A percentile compares a stretch with the other conserved stretches of the same genome.
phyloP scores from a whole-genome alignment of 495 filamentous ascomycete species.

The Aspergillus ellipticus region DNA sequence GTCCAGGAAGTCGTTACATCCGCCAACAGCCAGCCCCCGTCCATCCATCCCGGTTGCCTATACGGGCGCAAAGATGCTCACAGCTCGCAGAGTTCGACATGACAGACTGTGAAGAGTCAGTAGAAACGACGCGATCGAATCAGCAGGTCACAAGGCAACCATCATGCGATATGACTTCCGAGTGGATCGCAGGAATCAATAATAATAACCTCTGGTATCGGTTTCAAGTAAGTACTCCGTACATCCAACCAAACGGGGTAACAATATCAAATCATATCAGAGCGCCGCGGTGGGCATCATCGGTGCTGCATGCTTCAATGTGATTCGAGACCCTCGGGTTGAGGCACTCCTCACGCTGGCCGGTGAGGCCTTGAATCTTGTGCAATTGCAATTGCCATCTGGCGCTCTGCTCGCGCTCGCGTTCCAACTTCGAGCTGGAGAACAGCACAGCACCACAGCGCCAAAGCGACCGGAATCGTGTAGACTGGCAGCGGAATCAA shows the following conservation, averaged over 20 bases:
- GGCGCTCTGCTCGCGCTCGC: background rate
- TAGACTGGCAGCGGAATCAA: conserved; percentile 4
- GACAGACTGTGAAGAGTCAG: no score
- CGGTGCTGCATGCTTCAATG: background rate
- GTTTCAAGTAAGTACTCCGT: conserved; percentile 3
- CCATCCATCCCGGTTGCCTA: no score
- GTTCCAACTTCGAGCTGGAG: background rate
- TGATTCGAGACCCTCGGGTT: background rate
- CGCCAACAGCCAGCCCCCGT: no score
- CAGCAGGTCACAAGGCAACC: conserved; percentile 8
- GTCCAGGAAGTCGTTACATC: no score
- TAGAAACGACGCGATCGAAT: background rate
- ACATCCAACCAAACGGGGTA: background rate
- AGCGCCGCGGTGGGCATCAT: background rate
- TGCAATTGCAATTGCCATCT: no score
- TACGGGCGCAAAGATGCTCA: no score
- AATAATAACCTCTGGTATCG: conserved; percentile 8
- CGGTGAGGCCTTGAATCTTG: no score
- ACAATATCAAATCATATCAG: background rate
- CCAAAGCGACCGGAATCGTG: background rate
- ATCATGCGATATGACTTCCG: conserved; percentile 5
- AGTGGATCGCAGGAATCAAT: conserved; percentile 8
- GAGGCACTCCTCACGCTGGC: background rate
- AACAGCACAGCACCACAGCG: background rate
- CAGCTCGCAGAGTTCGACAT: no score